A percentile compares a stretch with the other conserved stretches of the same genome.
Conservation (phyloP, 495 filamentous ascomycete genomes). For the Penicillium taxi region DNA sequence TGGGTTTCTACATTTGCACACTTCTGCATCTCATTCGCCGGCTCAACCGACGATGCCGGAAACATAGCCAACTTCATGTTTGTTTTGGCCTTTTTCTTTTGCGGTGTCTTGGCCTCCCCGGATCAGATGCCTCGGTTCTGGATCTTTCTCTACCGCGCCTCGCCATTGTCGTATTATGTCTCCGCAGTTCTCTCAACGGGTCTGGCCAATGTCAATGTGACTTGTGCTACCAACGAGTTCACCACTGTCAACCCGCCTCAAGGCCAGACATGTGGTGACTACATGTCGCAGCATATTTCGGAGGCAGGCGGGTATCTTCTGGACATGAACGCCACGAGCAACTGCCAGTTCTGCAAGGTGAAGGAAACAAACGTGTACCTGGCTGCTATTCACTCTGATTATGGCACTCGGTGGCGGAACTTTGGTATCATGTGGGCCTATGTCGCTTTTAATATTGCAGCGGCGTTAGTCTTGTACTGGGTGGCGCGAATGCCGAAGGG, state of each 20-base stretch:
- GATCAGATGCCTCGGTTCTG: constrained; percentile 52
- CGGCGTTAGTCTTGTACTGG: constrained; percentile 71
- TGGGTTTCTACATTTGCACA: constrained; percentile 45
- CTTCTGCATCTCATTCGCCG: no score
- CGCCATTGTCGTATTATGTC: constrained; percentile 59
- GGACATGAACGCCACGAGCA: constrained; percentile 38
- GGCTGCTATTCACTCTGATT: constrained; percentile 37
- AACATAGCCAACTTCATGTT: no score
- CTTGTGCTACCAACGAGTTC: constrained; percentile 55
- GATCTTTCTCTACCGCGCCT: constrained; percentile 63
- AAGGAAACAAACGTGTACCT: constrained; percentile 57
- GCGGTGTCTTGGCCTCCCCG: no score
- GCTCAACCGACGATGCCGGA: no score
- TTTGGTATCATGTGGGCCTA: constrained; percentile 65
- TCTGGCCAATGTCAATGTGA: constrained; percentile 49
- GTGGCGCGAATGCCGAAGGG: constrained; percentile 65
- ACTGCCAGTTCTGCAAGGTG: constrained; percentile 58
- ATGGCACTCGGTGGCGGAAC: constrained; percentile 57
- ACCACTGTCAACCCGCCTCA: constrained; percentile 45
- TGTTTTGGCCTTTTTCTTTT: no score
- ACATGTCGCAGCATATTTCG: constrained; percentile 45
- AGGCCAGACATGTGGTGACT: constrained; percentile 49
- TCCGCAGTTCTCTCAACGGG: constrained; percentile 54
- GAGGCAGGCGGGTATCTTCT: constrained; percentile 44
- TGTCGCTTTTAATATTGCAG: constrained; percentile 69